Percentiles rank a stretch among this genome's conserved stretches.
Evolutionary conservation across 768 basidiomycete genomes (phyloP).

Genomic region (Cantharellus cinnabarinus): DNA sequence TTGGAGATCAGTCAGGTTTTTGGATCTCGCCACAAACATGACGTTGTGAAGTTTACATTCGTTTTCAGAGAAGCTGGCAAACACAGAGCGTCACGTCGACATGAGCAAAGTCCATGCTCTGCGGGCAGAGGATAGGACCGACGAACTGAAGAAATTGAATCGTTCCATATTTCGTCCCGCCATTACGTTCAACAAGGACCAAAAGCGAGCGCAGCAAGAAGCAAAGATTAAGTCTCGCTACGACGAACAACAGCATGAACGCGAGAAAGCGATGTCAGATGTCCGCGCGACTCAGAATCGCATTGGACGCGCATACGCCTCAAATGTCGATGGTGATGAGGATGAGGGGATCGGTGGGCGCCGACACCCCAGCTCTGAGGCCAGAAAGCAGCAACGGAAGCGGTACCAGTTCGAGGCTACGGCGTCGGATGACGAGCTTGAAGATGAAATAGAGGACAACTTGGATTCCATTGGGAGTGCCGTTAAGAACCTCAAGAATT

Average conservation of each 20-base stretch:
- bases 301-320: constrained; percentile 51
- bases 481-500: constrained; percentile 54
- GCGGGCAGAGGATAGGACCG: constrained; percentile 82
- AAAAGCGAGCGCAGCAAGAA: constrained; percentile 74
- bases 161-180: constrained; percentile 86
- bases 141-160: constrained; percentile 86
- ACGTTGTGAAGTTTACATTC: background rate
- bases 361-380: constrained; percentile 26
- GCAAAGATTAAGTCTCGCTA: constrained; percentile 68
- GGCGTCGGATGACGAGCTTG: constrained; percentile 80
- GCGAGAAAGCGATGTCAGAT: constrained; percentile 71
- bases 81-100: constrained; percentile 88
- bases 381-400: constrained; percentile 48
- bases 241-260: constrained; percentile 63
- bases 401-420: constrained; percentile 84
- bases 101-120: constrained; percentile 70
- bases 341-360: constrained; percentile 22
- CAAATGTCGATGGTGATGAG: constrained; percentile 23
- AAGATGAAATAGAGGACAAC: constrained; percentile 86
- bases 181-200: constrained; percentile 82
- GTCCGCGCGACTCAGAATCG: constrained; percentile 75
- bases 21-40: constrained; percentile 3
- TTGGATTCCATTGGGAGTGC: constrained; percentile 67
- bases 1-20: constrained; percentile 88
- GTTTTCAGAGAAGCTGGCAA: constrained; percentile 57